Percentiles rank a stretch among this genome's conserved stretches.
Conservation (phyloP, 345 rosid genomes). For the Diplotaxis tenuifolia region DNA sequence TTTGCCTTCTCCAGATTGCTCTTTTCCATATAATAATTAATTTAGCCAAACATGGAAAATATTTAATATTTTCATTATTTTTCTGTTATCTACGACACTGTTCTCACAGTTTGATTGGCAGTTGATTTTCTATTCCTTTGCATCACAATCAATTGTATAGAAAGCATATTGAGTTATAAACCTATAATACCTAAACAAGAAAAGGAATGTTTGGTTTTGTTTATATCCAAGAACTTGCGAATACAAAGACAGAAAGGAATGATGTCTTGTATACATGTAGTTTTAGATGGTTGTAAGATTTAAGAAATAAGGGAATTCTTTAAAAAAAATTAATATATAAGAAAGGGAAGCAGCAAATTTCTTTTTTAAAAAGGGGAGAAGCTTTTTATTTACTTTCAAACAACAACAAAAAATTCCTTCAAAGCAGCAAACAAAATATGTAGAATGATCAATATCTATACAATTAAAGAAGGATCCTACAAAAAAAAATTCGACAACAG, state of each 20-base stretch:
- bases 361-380: background rate
- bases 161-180: no score
- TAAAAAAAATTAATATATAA: background rate
- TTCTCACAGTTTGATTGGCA: conserved; percentile 29
- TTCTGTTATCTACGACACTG: conserved; percentile 32
- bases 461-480: no score
- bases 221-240: conserved; percentile 27
- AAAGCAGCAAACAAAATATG: background rate
- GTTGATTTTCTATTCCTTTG: conserved; percentile 32
- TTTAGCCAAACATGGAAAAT: conserved; percentile 15
- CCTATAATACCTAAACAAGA: conserved; percentile 15
- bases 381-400: conserved; percentile 2
- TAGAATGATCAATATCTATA: background rate
- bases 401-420: background rate
- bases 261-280: background rate
- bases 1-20: conserved; percentile 24
- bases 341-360: no score
- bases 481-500: no score
- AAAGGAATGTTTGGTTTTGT: conserved; percentile 36
- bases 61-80: background rate
- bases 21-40: conserved; percentile 18
- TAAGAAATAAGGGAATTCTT: background rate
- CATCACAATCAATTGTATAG: conserved; percentile 34
- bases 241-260: conserved; percentile 30
- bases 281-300: conserved; percentile 19